Evolutionary conservation across 495 filamentous ascomycete species (phyloP), one percentile per base, ranked within the genome.

Genomic region (Pseudevernia furfuracea): DNA sequence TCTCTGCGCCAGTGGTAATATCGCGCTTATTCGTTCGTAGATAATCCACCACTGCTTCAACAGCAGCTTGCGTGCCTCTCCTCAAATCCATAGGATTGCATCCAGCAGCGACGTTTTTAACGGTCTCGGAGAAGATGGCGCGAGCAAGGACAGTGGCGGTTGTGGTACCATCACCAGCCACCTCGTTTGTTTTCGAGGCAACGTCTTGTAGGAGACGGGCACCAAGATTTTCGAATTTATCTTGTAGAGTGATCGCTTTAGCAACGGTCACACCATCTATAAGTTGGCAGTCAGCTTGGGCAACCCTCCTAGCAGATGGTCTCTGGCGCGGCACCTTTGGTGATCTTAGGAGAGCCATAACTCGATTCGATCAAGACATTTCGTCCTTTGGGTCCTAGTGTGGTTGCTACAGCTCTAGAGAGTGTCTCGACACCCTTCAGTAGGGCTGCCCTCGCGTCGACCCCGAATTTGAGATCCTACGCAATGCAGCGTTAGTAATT

Each of bases 71-170:
- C 68, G 92, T 97, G 74, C 94, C 94, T 70, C 94, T 85, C 73
- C 94, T 86, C 68, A 98, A 86, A 76, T 98, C 94, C 94, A 98
- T 98, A 65, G 94, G 94, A 82, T 97, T 98, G 88, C 95, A 98
- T 68, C 94, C 94, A 64, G 94, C 95, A 68, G 94, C 94, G 68
- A 98, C 94, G 77, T 98, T 98, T 87, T 97, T 97, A 73, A 97
- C 94, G 55, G 92, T 97, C 84, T 97, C 95, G 76, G 94, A 94
- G 85, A 98, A 98, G 81, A 98, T 98, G 73, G 93, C 91, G 70
- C 93, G 91, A 70, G 92, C 95, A 59, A 98, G 89, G 71, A 96
- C 92, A 63, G 94, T 98, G 67, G 94, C 94, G 62, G 91, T 96
- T 65, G 94, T 98, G 67, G 94, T 98, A 77, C 94, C 94, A 74